Evolutionary conservation across 345 rosid genomes (phyloP), one percentile per base, ranked within the genome.

Genomic region (Ricinus communis): DNA sequence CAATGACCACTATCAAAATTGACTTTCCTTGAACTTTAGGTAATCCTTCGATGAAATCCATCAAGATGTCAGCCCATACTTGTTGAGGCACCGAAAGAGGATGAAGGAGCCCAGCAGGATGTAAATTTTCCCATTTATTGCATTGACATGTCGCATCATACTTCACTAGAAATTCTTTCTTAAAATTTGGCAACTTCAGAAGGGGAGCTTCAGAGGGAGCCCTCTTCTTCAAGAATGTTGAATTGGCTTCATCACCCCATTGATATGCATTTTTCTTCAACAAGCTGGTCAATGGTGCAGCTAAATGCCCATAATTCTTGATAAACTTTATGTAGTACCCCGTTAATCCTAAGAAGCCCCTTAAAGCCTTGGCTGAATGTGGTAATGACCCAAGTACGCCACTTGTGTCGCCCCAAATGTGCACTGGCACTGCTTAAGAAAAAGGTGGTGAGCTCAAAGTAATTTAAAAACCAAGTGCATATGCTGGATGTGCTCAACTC

Each of bases 371-470:
- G 0, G 21, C 14, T 9, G 6, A 47, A 0, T 1, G 2, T 0
- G 45, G 45, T 0, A 8, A 30, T 30, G n/a, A 6, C 28, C 28
- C 1, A 65, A 14, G 3, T 47, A 30, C 0, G 43, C 2, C 0
- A 65, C 43, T 19, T 47, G 19, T 0, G 0, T n/a, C 7, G 16
- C 8, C 5, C 27, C 56, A n/a, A 65, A 27, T 0, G 4, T 41
- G 0, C 69, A 65, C 1, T 65, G 47, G 0, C 36, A 43, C 8
- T 6, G 0, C 18, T 43, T 25, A 0, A 45, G 1, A 25, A 22
- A 14, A 1, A 45, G 1, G 0, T 5, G 0, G 0, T 43, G 11
- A 11, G n/a, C 2, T 0, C 6, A 19, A 0, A 5, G 10, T 2
- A 45, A 24, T 1, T 3, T 9, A 16, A 19, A 18, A 3, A 15